These are phyloP conservation scores for Alopecurus myosuroides DNA, from an alignment of 176 grass and related monocot species.

Conservation along the genomic window DNA sequence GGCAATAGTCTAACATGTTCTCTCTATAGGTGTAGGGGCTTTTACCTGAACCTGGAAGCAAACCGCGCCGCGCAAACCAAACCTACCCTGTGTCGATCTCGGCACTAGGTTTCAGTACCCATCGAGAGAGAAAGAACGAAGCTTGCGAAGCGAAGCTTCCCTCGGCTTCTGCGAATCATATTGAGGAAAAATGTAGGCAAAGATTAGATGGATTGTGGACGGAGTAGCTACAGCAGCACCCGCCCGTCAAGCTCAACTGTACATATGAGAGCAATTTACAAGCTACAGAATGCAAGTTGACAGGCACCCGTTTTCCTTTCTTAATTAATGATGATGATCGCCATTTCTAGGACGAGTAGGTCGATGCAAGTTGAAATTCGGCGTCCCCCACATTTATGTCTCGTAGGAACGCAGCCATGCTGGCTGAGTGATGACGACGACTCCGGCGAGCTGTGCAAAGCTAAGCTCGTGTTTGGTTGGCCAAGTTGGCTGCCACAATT, in stretches of 20 bases:
- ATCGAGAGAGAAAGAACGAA: neutral
- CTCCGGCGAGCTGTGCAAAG: neutral
- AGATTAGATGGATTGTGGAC: constrained; percentile 11
- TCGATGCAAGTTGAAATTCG: neutral
- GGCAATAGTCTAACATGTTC: neutral
- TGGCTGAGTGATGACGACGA: neutral
- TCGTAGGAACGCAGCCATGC: neutral
- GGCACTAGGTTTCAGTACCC: neutral
- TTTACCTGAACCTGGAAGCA: constrained; percentile 14
- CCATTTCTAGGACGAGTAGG: neutral
- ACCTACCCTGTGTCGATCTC: neutral
- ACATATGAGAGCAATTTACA: constrained; percentile 31
- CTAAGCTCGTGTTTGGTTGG: neutral
- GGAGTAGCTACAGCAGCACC: neutral
- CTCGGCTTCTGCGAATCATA: neutral
- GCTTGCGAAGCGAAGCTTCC: constrained; percentile 17
- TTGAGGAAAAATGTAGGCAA: neutral
- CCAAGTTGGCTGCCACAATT: neutral
- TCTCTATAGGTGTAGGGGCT: constrained; percentile 34
- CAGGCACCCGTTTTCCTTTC: neutral
- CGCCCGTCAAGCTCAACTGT: constrained; percentile 41
- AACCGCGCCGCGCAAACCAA: neutral
- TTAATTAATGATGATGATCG: neutral
- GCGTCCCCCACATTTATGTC: neutral
- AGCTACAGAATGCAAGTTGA: constrained; percentile 8